Conservation (phyloP, 2,329 filamentous ascomycete genomes). For the Xylaria sp. region DNA sequence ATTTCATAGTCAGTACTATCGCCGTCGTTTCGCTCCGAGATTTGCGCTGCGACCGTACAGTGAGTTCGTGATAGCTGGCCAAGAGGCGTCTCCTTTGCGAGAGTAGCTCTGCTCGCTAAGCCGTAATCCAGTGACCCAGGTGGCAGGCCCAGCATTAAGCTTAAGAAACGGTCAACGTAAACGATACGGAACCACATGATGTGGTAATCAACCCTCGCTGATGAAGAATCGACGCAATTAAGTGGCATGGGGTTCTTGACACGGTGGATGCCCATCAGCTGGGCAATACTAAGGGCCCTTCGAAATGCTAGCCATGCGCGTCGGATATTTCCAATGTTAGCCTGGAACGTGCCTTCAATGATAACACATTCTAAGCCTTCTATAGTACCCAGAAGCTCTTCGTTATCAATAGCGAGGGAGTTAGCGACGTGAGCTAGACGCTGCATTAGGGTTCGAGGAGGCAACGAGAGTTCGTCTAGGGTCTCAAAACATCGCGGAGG, state of each 20-base stretch:
- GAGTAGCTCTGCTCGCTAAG: neutral
- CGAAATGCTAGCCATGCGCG: constrained; percentile 57
- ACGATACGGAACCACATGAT: constrained; percentile 22
- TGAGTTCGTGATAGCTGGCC: constrained; percentile 8
- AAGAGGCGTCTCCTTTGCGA: neutral
- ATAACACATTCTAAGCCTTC: constrained; percentile 62
- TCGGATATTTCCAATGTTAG: constrained; percentile 58
- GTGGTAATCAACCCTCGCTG: constrained; percentile 14
- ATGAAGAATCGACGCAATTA: constrained; percentile 7
- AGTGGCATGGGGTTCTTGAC: neutral
- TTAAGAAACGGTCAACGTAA: constrained; percentile 12
- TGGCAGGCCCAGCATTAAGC: constrained; percentile 19
- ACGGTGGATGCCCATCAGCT: constrained; percentile 31
- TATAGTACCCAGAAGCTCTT: constrained; percentile 56
- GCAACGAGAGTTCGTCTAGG: neutral
- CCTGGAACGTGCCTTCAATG: constrained; percentile 57
- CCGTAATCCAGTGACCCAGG: constrained; percentile 15
- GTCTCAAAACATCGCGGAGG: constrained; percentile 21
- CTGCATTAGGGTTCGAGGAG: constrained; percentile 22
- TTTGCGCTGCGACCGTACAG: constrained; percentile 39
- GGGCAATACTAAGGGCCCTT: constrained; percentile 51
- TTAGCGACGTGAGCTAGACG: constrained; percentile 45
- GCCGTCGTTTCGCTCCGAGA: constrained; percentile 54
- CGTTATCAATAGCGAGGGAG: constrained; percentile 56
- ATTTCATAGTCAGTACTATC: constrained; percentile 42